Evolutionary conservation across 129 eudicot species (phyloP), one percentile per base, ranked within the genome.

Genomic region (Solidago caesia): DNA sequence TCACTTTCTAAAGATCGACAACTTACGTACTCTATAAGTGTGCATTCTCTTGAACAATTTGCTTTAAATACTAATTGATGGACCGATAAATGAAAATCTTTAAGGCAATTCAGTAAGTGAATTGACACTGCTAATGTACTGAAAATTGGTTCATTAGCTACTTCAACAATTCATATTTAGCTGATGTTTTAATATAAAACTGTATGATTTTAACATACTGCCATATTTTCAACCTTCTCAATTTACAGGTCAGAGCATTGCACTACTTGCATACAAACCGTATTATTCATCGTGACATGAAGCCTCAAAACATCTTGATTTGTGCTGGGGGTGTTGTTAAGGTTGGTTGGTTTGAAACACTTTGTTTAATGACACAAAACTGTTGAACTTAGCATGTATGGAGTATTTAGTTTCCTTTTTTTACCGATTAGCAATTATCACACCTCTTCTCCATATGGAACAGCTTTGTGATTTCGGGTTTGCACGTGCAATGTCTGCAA

Each of bases 391-490:
- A 10, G 0, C 4, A 41, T 7, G 6, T 45, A 59, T 1, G 27
- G 25, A 16, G 27, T 33, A 33, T 33, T 33, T 33, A 33, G 39
- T 33, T 33, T 33, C 39, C 39, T 33, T 33, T n/a, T 41, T 25
- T 56, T 14, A 21, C 62, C 8, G 42, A 44, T 13, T 53, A n/a
- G 29, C 21, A 55, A 53, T 75, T 72, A 60, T 66, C 16, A 26
- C 44, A 52, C 26, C 29, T 57, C 53, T 60, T 68, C 80, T 43
- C 44, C 63, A 59, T 72, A 58, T 72, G 62, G 52, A 29, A 68
- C 87, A 94, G 99, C 97, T 94, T 29, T 94, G 98, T 81, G 98
- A 90, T 87, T 94, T 94, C 85, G 98, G 99, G 52, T 94, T 94
- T 87, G 99, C 99, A 53, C 89, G 96, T 42, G 97, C 99, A 47